phyloP scores from a whole-genome alignment of 169 alveolate genomes.

The Babesia sp. region DNA sequence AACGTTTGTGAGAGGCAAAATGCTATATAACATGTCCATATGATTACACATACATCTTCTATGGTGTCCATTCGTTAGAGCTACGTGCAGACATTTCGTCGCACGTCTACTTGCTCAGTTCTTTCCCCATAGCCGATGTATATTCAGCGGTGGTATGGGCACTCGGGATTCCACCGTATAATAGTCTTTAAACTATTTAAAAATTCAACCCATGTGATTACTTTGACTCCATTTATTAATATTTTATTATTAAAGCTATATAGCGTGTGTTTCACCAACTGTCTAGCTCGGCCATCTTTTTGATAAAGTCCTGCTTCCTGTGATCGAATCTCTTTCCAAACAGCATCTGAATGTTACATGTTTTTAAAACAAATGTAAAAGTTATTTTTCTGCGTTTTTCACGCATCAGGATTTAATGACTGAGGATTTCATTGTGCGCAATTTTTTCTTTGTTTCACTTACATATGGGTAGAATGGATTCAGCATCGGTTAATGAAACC shows the following conservation, averaged over 20 bases:
- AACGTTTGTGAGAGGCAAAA: no score
- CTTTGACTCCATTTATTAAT: no score
- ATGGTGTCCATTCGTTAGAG: not conserved
- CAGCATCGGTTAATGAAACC: conserved; percentile 7
- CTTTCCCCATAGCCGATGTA: not conserved
- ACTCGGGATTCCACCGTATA: not conserved
- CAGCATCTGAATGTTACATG: not conserved
- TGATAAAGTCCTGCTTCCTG: not conserved
- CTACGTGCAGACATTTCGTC: not conserved
- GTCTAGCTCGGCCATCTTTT: not conserved
- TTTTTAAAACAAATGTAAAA: not conserved
- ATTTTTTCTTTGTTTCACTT: not conserved
- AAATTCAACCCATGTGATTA: no score
- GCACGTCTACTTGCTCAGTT: not conserved
- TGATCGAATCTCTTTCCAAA: not conserved
- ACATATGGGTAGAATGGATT: not conserved
- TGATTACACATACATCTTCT: not conserved
- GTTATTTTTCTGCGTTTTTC: not conserved
- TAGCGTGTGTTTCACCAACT: not conserved
- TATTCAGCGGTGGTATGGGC: not conserved
- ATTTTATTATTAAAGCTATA: no score
- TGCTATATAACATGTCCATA: no score
- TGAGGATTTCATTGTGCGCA: not conserved
- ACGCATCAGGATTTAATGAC: not conserved
- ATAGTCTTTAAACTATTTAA: no score